Percentiles rank a stretch among this genome's conserved stretches.
Conservation (phyloP, 495 filamentous ascomycete genomes). For the Glonium stellatum region DNA sequence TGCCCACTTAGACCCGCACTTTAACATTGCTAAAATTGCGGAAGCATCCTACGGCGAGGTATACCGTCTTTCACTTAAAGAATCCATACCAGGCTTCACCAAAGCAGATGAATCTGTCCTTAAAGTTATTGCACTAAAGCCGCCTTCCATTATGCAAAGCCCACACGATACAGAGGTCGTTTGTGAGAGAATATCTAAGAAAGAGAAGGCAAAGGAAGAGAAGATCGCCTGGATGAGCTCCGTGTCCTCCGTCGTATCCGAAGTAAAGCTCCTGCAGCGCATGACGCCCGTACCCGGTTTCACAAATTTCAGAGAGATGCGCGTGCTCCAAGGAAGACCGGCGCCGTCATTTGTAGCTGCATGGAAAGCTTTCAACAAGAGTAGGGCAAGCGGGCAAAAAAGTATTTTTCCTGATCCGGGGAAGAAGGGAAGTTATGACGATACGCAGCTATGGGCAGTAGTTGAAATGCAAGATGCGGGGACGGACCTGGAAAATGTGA, state of each 20-base stretch:
- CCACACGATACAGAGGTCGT: not conserved
- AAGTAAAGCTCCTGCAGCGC: slow-evolving; percentile 68
- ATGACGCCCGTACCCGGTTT: slow-evolving; percentile 80
- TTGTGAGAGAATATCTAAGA: slow-evolving; percentile 31
- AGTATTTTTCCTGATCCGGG: slow-evolving; percentile 58
- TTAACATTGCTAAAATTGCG: slow-evolving; percentile 55
- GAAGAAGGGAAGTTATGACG: slow-evolving; percentile 36
- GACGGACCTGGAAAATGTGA: slow-evolving; percentile 61
- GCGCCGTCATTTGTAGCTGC: slow-evolving; percentile 57
- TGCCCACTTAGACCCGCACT: slow-evolving; percentile 43
- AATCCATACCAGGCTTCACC: slow-evolving; percentile 35
- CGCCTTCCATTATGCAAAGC: slow-evolving; percentile 28
- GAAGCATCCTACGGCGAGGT: slow-evolving; percentile 65
- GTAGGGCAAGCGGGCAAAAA: slow-evolving; percentile 51
- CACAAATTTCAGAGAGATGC: slow-evolving; percentile 75
- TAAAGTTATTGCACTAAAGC: slow-evolving; percentile 40
- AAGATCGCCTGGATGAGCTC: slow-evolving; percentile 35
- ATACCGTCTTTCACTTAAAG: slow-evolving; percentile 50
- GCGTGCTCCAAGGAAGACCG: slow-evolving; percentile 64
- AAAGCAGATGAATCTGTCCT: slow-evolving; percentile 41
- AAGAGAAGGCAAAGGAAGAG: slow-evolving; percentile 13
- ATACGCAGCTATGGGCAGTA: slow-evolving; percentile 68
- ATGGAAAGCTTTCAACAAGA: slow-evolving; percentile 53
- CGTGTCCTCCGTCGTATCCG: slow-evolving; percentile 52
- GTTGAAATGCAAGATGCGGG: slow-evolving; percentile 87